Conservation (phyloP, 768 basidiomycete genomes). For the Calocera cornea region DNA sequence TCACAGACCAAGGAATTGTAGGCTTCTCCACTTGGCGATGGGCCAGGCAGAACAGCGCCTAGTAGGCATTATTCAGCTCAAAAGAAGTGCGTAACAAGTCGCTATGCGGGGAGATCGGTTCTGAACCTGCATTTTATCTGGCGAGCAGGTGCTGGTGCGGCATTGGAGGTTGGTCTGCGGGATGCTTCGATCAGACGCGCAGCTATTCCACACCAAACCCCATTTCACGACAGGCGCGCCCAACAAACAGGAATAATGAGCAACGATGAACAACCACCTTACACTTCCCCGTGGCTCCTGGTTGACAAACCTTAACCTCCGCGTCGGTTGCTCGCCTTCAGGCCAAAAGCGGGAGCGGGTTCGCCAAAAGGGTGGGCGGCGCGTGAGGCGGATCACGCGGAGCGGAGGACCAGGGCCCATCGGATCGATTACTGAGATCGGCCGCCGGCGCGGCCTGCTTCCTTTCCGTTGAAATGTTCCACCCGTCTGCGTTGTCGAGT, state of each 20-base stretch:
- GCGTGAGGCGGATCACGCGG: not conserved
- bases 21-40: not conserved
- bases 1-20: not conserved
- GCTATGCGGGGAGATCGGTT: not conserved
- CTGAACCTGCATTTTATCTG: no score
- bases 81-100: not conserved
- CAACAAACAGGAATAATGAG: not conserved
- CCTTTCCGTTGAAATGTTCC: not conserved
- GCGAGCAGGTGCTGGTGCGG: not conserved
- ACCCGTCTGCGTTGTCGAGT: not conserved
- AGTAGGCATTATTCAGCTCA: not conserved
- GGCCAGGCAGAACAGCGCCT: not conserved
- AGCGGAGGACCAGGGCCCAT: not conserved
- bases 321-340: not conserved
- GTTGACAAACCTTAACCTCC: not conserved
- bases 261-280: not conserved
- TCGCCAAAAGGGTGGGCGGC: not conserved
- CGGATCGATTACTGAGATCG: not conserved
- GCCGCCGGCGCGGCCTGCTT: not conserved
- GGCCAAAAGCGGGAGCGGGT: not conserved
- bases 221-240: not conserved
- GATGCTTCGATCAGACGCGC: not conserved
- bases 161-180: not conserved
- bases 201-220: not conserved
- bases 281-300: not conserved